These are phyloP conservation scores for Bullera alba DNA, from an alignment of 768 basidiomycete species.

Conservation along the genomic window DNA sequence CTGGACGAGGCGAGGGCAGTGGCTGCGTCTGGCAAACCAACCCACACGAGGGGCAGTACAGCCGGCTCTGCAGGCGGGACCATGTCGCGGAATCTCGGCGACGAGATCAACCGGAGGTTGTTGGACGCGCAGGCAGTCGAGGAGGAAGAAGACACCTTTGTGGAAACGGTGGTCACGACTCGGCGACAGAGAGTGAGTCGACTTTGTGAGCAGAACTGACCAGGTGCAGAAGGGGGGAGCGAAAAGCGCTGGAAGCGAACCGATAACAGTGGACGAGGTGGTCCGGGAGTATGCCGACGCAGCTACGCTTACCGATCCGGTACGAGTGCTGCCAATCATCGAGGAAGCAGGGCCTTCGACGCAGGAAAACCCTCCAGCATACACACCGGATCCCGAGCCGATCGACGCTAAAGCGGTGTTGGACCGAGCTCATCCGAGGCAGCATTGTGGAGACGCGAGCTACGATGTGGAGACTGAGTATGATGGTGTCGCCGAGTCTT, in stretches of 20 bases:
- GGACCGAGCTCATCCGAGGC: slow-evolving; percentile 25
- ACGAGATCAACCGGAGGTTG: slow-evolving; percentile 49
- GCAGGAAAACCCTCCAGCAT: slow-evolving; percentile 30
- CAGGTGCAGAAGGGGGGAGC: too few species aligned
- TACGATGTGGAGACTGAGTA: slow-evolving; percentile 32
- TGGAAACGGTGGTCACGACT: slow-evolving; percentile 63
- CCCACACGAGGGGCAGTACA: slow-evolving; percentile 48
- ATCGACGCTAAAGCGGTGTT: slow-evolving; percentile 22
- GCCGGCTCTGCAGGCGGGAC: slow-evolving; percentile 26
- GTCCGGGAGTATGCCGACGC: slow-evolving; percentile 68
- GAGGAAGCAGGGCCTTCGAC: slow-evolving; percentile 51
- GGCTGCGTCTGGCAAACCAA: slow-evolving; percentile 43
- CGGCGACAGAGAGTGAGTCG: slow-evolving; percentile 57
- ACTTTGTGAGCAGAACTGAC: not conserved
- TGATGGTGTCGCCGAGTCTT: slow-evolving; percentile 16
- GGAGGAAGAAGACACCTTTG: slow-evolving; percentile 50
- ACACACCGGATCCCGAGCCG: slow-evolving; percentile 32
- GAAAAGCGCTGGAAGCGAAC: slow-evolving; percentile 5
- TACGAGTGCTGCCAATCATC: slow-evolving; percentile 49
- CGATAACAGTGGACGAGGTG: slow-evolving; percentile 40
- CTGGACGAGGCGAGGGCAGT: slow-evolving; percentile 78
- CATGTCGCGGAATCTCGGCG: slow-evolving; percentile 37
- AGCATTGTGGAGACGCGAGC: slow-evolving; percentile 4
- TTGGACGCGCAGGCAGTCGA: slow-evolving; percentile 53
- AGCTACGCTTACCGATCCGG: slow-evolving; percentile 61